Evolutionary conservation across 495 filamentous ascomycete genomes (phyloP).

Genomic region (Penicillium taxi): DNA sequence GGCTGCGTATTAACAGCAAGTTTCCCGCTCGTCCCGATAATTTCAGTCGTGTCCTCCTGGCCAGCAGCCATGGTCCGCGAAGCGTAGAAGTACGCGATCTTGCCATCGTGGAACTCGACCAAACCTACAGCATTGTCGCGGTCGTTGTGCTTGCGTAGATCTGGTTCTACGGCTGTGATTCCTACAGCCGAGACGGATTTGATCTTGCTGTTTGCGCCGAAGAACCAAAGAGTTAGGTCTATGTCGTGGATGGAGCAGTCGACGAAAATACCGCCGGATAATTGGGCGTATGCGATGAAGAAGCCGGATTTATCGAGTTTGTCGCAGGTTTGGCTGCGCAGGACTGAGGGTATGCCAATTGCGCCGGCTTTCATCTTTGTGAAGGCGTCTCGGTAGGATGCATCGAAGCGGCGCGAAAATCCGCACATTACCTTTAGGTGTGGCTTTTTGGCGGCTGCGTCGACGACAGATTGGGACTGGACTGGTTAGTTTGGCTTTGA

Average conservation of each 20-base stretch:
- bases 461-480: conserved; percentile 47
- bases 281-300: conserved; percentile 48
- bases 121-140: conserved; percentile 54
- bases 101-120: conserved; percentile 52
- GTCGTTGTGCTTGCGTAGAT: conserved; percentile 46
- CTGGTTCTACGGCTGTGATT: conserved; percentile 50
- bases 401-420: conserved; percentile 50
- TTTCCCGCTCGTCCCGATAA: conserved; percentile 55
- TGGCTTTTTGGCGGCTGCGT: conserved; percentile 39
- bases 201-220: conserved; percentile 34
- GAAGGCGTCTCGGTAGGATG: conserved; percentile 45
- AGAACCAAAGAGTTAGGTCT: conserved; percentile 49
- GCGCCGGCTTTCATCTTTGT: conserved; percentile 35
- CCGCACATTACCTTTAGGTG: conserved; percentile 46
- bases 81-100: conserved; percentile 52
- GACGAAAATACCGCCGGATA: conserved; percentile 51
- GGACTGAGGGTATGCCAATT: conserved; percentile 43
- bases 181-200: conserved; percentile 45
- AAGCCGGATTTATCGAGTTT: conserved; percentile 45
- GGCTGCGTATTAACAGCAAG: conserved; percentile 50
- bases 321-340: conserved; percentile 52
- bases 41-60: conserved; percentile 55
- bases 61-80: conserved; percentile 54
- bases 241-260: conserved; percentile 52
- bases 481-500: not conserved